phyloP scores from a whole-genome alignment of 2,329 filamentous ascomycete species.

The Microdochium nivale region DNA sequence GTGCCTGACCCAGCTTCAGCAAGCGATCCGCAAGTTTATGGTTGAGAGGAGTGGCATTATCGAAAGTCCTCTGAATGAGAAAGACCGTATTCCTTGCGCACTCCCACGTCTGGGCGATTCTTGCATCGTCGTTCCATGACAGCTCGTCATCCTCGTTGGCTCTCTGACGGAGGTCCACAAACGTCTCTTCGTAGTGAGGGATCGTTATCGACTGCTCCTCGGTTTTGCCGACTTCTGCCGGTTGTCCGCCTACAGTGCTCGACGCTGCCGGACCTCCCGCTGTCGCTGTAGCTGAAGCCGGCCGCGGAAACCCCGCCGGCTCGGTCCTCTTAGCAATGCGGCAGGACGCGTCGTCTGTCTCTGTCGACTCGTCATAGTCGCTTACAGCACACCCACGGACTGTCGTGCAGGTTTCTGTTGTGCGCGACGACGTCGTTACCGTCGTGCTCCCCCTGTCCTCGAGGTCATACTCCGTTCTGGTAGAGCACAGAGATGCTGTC shows the following conservation, averaged over 20 bases:
- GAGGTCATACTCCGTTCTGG: not conserved
- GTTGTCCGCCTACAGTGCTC: not conserved
- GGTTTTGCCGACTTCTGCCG: not conserved
- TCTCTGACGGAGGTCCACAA: not conserved
- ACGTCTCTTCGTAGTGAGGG: not conserved
- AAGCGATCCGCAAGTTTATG: not conserved
- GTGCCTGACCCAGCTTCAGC: not conserved
- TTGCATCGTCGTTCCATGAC: not conserved
- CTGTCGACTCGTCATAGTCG: not conserved
- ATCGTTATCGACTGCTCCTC: not conserved
- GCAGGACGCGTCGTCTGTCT: not conserved
- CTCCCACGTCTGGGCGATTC: not conserved
- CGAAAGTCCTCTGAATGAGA: not conserved
- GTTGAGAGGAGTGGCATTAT: not conserved
- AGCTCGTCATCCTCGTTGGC: not conserved
- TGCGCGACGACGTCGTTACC: not conserved
- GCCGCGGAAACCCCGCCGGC: not conserved
- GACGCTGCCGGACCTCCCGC: not conserved
- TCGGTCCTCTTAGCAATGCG: not conserved
- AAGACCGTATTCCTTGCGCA: not conserved
- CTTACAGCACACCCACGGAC: not conserved
- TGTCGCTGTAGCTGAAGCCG: not conserved
- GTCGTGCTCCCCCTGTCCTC: not conserved
- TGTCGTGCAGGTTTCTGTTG: not conserved
- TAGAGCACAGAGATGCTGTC: not conserved